These are phyloP conservation scores for Arachis monticola DNA, from an alignment of 331 rosid species.

Conservation along the genomic window DNA sequence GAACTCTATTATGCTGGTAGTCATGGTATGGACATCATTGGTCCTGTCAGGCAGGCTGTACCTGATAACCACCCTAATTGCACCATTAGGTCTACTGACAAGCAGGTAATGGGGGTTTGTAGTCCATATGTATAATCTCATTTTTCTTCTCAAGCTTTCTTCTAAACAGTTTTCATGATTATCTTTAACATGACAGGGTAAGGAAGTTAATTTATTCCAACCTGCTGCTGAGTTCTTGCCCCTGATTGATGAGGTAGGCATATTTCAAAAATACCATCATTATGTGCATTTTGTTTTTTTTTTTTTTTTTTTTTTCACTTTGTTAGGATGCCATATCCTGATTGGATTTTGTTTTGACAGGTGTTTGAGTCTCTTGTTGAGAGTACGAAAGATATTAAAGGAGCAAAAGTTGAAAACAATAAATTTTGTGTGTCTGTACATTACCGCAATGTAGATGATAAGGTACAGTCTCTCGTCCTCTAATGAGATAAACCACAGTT, in stretches of 20 bases:
- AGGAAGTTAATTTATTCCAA: constrained; percentile 88
- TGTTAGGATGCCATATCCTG: constrained; percentile 24
- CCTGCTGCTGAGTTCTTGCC: constrained; percentile 93
- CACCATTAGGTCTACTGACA: constrained; percentile 52
- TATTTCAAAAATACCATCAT: constrained; percentile 3
- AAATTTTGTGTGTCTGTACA: constrained; percentile 97
- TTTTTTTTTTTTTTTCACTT: constrained; percentile 21
- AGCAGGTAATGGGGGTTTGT: constrained; percentile 57
- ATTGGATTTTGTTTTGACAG: constrained; percentile 52
- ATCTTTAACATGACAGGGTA: constrained; percentile 58
- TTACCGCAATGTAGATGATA: constrained; percentile 92
- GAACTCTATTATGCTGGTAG: constrained; percentile 99
- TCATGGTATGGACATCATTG: constrained; percentile 99
- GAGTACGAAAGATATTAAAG: constrained; percentile 66
- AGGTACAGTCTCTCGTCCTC: constrained; percentile 54
- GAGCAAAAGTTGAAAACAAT: constrained; percentile 83
- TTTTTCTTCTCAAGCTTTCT: background rate
- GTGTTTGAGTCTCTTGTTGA: constrained; percentile 67
- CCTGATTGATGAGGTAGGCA: constrained; percentile 72
- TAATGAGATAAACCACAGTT: background rate
- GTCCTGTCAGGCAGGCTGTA: constrained; percentile 66
- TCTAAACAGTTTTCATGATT: constrained; percentile 1
- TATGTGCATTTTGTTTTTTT: constrained; percentile 22
- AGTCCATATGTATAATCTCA: constrained; percentile 14
- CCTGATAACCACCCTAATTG: constrained; percentile 56